These are phyloP conservation scores for Lotmaria passim DNA, from an alignment of 208 protist species.

Conservation along the genomic window DNA sequence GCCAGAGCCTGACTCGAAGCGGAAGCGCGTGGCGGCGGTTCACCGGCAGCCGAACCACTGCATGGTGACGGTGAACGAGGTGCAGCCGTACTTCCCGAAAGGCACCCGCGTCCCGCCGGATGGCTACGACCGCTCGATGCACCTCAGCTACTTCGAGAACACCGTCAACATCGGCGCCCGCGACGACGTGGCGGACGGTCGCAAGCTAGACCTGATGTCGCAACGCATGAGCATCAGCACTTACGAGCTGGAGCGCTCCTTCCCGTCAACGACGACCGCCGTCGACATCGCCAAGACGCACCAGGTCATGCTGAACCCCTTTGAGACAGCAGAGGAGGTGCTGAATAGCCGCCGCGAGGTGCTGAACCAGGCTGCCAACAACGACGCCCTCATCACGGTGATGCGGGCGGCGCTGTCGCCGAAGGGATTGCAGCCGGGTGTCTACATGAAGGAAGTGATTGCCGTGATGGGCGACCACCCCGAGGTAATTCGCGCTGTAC, in stretches of 20 bases:
- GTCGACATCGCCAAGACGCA: conserved; percentile 67
- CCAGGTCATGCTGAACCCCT: conserved; percentile 62
- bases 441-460: conserved; percentile 88
- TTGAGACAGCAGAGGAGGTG: conserved; percentile 75
- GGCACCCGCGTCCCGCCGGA: conserved; percentile 48
- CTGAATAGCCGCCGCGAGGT: conserved; percentile 59
- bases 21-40: conserved; percentile 58
- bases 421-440: conserved; percentile 68
- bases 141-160: conserved; percentile 71
- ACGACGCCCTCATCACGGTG: conserved; percentile 57
- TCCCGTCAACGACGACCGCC: conserved; percentile 82
- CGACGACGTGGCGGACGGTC: conserved; percentile 24
- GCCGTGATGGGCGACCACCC: conserved; percentile 55
- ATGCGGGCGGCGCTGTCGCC: conserved; percentile 72
- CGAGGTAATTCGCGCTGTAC: conserved; percentile 63
- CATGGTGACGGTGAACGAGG: conserved; percentile 78
- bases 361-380: conserved; percentile 52
- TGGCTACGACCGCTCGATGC: conserved; percentile 73
- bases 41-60: conserved; percentile 78
- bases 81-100: conserved; percentile 73
- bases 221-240: conserved; percentile 74
- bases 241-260: conserved; percentile 79
- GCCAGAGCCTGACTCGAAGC: conserved; percentile 68
- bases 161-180: conserved; percentile 44
- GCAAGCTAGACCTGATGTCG: conserved; percentile 62